Evolutionary conservation across 139 green algal genomes (phyloP).

Genomic region (Marvania coccoides): DNA sequence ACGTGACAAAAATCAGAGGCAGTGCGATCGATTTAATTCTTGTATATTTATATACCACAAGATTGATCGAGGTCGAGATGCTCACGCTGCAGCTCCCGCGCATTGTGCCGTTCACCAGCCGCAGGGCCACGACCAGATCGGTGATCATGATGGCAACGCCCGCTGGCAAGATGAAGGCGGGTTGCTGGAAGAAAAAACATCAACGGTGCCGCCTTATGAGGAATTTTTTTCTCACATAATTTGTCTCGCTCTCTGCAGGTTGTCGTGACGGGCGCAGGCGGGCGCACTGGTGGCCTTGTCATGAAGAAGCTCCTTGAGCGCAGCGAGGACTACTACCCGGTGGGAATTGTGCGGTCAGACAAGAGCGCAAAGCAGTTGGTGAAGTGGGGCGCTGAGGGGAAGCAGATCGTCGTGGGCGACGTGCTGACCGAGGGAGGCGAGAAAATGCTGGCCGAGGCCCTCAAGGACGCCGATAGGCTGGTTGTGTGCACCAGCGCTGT

Average conservation of each 20-base stretch:
- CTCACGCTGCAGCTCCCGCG: neutral
- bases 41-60: too few species aligned
- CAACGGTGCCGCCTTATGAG: neutral
- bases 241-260: slow-evolving; percentile 39
- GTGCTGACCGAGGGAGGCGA: slow-evolving; percentile 13
- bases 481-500: slow-evolving; percentile 34
- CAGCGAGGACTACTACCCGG: slow-evolving; percentile 21
- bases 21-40: too few species aligned
- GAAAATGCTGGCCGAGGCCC: slow-evolving; percentile 8
- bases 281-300: slow-evolving; percentile 53
- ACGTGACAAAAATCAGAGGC: too few species aligned
- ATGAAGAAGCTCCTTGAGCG: slow-evolving; percentile 55
- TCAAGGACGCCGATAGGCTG: slow-evolving; percentile 20
- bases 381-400: slow-evolving; percentile 5
- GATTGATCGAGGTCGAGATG: too few species aligned
- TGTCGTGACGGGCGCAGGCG: slow-evolving; percentile 63
- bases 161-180: neutral
- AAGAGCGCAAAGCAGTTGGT: slow-evolving; percentile 18
- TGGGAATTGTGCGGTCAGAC: slow-evolving; percentile 46
- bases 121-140: neutral
- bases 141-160: neutral
- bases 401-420: slow-evolving; percentile 35
- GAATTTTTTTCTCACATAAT: neutral
- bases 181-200: too few species aligned
- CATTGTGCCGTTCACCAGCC: neutral